These are phyloP conservation scores for Vaccinium vitisidaea DNA, from an alignment of 148 eudicot genomes.

Conservation along the genomic window DNA sequence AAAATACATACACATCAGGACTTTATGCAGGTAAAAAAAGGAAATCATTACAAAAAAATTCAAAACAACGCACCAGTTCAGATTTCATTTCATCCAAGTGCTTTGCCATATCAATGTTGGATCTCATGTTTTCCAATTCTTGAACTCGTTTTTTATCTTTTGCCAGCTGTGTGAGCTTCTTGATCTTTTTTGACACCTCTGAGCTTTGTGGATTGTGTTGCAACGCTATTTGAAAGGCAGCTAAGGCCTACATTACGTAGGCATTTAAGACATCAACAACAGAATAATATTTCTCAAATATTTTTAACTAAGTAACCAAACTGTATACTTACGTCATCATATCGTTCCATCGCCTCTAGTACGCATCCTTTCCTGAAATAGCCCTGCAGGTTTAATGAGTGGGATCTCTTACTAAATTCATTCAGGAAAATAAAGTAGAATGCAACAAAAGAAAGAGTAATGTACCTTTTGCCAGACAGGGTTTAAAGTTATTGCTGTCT, in stretches of 20 bases:
- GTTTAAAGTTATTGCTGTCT: conserved; percentile 70
- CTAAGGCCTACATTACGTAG: conserved; percentile 61
- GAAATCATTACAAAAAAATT: neutral
- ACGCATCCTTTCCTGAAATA: conserved; percentile 97
- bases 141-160: conserved; percentile 71
- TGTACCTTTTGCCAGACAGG: conserved; percentile 96
- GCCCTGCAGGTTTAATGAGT: conserved; percentile 52
- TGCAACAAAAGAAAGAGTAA: neutral
- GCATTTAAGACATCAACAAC: neutral
- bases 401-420: conserved; percentile 2
- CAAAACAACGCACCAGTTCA: conserved; percentile 64
- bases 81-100: conserved; percentile 63
- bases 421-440: neutral
- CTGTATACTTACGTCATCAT: conserved; percentile 59
- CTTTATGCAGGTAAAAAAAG: neutral
- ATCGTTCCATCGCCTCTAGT: conserved; percentile 88
- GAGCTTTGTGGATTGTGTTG: conserved; percentile 80
- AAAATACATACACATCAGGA: neutral
- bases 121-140: conserved; percentile 75
- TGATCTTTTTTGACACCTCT: conserved; percentile 87
- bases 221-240: conserved; percentile 70
- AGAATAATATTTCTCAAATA: conserved; percentile 5
- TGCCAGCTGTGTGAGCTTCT: conserved; percentile 71
- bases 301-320: neutral
- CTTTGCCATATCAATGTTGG: conserved; percentile 76